Evolutionary conservation across 2,329 filamentous ascomycete species (phyloP).

Genomic region (Colletotrichum coccodes): DNA sequence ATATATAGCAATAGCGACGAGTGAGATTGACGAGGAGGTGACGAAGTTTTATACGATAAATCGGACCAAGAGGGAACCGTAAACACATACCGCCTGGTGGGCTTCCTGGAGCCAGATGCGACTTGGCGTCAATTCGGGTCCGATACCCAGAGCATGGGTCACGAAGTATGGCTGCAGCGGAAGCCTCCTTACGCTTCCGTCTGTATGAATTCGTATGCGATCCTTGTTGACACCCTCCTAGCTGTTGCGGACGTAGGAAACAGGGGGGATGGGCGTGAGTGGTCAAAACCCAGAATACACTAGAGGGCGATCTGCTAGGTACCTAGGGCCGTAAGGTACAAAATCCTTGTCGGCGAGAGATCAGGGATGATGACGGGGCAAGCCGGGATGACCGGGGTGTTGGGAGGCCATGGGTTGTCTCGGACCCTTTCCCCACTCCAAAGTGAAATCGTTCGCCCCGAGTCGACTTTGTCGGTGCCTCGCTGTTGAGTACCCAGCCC

Average conservation of each 20-base stretch:
- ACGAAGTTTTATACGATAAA: conserved; percentile 29
- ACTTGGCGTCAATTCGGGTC: conserved; percentile 29
- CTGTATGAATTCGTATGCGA: conserved; percentile 19
- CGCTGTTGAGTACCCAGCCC: conserved; percentile 2
- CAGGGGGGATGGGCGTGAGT: conserved; percentile 20
- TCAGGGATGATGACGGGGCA: conserved; percentile 26
- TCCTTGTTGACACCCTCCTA: conserved; percentile 27
- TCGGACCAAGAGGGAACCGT: conserved; percentile 15
- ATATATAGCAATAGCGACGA: background rate
- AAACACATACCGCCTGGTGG: conserved; percentile 6
- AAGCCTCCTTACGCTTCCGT: conserved; percentile 25
- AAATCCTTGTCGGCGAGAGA: conserved; percentile 6
- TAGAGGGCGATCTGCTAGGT: conserved; percentile 24
- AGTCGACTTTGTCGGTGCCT: background rate
- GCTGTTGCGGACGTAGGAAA: conserved; percentile 27
- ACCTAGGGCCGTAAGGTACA: conserved; percentile 30
- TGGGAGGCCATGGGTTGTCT: conserved; percentile 29
- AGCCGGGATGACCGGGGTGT: conserved; percentile 19
- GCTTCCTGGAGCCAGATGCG: background rate
- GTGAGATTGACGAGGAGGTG: conserved; percentile 8
- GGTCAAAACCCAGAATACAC: conserved; percentile 9
- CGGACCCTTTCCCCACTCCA: conserved; percentile 31
- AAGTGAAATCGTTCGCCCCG: conserved; percentile 19
- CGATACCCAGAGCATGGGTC: conserved; percentile 29
- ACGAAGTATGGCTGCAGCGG: conserved; percentile 27